phyloP scores from a whole-genome alignment of 139 green algal species.

The Dunaliella primolecta region DNA sequence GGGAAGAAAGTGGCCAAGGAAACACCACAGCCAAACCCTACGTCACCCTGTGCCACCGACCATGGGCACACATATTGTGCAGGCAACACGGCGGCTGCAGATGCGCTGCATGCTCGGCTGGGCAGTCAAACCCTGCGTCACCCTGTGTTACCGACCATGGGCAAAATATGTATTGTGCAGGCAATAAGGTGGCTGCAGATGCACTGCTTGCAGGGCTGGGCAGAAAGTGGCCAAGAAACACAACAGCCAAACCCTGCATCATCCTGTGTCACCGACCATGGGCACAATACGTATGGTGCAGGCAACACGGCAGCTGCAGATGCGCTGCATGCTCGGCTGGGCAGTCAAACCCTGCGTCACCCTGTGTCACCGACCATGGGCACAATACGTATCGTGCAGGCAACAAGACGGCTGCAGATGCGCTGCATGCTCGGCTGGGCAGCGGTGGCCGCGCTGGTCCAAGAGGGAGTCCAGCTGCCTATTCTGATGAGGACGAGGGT shows the following conservation, averaged over 20 bases:
- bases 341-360: neutral
- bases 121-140: neutral
- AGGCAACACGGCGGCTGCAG: neutral
- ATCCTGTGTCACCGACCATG: neutral
- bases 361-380: neutral
- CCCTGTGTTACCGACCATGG: neutral
- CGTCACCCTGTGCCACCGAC: neutral
- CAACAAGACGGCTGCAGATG: neutral
- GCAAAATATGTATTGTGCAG: too few relatives aligned
- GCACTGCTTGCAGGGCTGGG: constrained; percentile 10
- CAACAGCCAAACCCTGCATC: neutral
- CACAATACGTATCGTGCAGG: too few relatives aligned
- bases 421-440: neutral
- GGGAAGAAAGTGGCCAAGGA: neutral
- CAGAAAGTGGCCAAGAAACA: neutral
- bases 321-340: neutral
- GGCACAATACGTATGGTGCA: neutral
- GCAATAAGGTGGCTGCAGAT: constrained; percentile 35
- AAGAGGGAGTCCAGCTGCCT: neutral
- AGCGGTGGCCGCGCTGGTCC: neutral
- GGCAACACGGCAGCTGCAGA: neutral
- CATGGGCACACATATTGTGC: neutral
- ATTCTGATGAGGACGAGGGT: too few relatives aligned
- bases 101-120: neutral
- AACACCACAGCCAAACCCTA: neutral